Evolutionary conservation across 2,329 filamentous ascomycete genomes (phyloP), one percentile per base, ranked within the genome.

Genomic region (Pseudopithomyces chartarum): DNA sequence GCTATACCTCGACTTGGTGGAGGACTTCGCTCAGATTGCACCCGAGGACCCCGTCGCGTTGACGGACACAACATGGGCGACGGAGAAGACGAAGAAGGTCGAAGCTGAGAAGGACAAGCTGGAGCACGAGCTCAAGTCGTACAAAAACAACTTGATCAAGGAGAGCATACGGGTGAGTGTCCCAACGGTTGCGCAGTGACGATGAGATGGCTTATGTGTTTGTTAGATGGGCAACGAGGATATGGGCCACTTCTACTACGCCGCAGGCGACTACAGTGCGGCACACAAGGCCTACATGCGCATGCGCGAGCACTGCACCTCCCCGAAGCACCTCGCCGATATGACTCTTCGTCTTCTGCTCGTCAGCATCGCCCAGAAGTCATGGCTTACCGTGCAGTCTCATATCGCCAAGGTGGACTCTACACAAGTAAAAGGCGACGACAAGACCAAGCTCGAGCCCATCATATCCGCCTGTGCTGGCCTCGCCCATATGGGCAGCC

Each of bases 61-160:
- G 1, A 80, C 82, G 54, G 92, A 98, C 68, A 79, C 82, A 20
- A 79, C 80, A n/a, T 98, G 94, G 94, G 83, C 89, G n/a, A 84
- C 89, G 7, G 81, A 79, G 56, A 89, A 84, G 36, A 85, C 87
- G 20, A 85, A 85, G 60, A 79, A 84, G 50, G 91, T 93, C 66
- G 85, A 85, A 64, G 78, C 80, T 1, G 90, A 96, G 74, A 88
- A 88, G 0, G 82, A 86, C 54, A 85, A 90, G n/a, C 81, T 98
- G 54, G 92, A 97, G 71, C 80, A 84, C 15, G 92, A 98, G 75
- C 81, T 99, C 19, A 93, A 92, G 75, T 89, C 89, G 1, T 98
- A 98, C 77, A 97, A 95, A 78, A 97, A 97, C 73, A 99, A 98
- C 68, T 79, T 98, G 42, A 92, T 99, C 67, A 97, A 97, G 74